These are phyloP conservation scores for Colletotrichum sp. DNA, from an alignment of 2,329 filamentous ascomycete species.

Conservation along the genomic window DNA sequence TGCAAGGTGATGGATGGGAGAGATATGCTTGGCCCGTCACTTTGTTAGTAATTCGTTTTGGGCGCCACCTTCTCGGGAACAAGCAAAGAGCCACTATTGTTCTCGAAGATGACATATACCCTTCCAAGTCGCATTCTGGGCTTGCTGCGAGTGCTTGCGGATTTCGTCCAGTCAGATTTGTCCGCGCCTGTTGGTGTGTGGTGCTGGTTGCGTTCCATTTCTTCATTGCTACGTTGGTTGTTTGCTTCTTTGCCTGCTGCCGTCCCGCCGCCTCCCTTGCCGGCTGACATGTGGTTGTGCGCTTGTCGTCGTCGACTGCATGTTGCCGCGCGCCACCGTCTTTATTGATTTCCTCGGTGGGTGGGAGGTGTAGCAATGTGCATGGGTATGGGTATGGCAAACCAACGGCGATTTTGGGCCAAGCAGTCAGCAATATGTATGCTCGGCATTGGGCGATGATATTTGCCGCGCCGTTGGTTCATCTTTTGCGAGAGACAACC, in stretches of 20 bases:
- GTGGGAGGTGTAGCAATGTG: background rate
- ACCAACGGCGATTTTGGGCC: background rate
- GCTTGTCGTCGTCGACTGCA: background rate
- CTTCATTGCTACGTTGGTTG: background rate
- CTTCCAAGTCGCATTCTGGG: background rate
- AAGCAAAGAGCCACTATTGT: background rate
- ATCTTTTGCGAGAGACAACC: background rate
- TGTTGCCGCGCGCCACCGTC: conserved; percentile 10
- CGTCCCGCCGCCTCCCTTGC: background rate
- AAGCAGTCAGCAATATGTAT: background rate
- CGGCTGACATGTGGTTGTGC: background rate
- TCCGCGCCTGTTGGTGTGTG: background rate
- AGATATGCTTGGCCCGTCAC: background rate
- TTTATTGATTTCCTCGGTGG: background rate
- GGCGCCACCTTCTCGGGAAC: background rate
- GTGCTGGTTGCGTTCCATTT: background rate
- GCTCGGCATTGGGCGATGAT: background rate
- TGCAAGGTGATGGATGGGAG: background rate
- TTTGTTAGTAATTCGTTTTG: background rate
- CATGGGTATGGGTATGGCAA: background rate
- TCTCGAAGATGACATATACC: background rate
- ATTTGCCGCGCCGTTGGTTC: background rate
- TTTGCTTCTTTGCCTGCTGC: background rate
- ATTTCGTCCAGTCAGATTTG: background rate
- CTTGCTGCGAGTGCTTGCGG: background rate